Conservation (phyloP, 139 green algal species). For the Zygnema cylindricum region DNA sequence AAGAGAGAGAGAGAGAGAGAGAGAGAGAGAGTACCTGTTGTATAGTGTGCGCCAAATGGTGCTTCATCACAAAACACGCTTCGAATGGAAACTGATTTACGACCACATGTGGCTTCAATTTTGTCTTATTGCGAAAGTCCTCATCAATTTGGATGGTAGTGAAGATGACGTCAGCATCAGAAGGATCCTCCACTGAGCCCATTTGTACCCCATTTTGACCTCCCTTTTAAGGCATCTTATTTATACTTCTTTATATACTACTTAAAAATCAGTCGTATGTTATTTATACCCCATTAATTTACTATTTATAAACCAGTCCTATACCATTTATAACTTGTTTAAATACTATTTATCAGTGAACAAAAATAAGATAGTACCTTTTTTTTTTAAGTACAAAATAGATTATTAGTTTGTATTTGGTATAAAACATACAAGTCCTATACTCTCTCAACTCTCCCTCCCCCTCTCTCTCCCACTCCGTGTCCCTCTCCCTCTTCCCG, state of each 20-base stretch:
- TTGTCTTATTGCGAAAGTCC: not conserved
- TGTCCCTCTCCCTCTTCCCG: too few species aligned
- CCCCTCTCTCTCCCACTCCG: too few species aligned
- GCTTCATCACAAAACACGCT: constrained; percentile 62
- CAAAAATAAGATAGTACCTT: not conserved
- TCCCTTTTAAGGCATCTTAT: too few species aligned
- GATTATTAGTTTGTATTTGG: too few species aligned
- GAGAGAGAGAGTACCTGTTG: constrained; percentile 35
- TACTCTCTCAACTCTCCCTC: too few species aligned
- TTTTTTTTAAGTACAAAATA: too few species aligned
- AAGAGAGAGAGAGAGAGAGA: not conserved
- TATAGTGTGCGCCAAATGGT: constrained; percentile 52
- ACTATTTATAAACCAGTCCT: not conserved
- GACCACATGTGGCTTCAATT: constrained; percentile 15
- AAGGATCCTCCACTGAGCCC: constrained; percentile 36
- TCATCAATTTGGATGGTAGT: constrained; percentile 48
- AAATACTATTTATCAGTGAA: not conserved
- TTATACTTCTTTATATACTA: not conserved
- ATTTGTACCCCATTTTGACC: not conserved
- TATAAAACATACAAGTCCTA: too few species aligned
- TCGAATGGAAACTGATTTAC: constrained; percentile 61
- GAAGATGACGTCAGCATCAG: constrained; percentile 54
- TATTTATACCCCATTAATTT: not conserved
- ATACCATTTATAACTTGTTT: constrained; percentile 4
- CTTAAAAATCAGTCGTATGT: not conserved